A percentile compares a stretch with the other conserved stretches of the same genome.
Conservation (phyloP, 441 rosid genomes). For the Corymbia citriodora region DNA sequence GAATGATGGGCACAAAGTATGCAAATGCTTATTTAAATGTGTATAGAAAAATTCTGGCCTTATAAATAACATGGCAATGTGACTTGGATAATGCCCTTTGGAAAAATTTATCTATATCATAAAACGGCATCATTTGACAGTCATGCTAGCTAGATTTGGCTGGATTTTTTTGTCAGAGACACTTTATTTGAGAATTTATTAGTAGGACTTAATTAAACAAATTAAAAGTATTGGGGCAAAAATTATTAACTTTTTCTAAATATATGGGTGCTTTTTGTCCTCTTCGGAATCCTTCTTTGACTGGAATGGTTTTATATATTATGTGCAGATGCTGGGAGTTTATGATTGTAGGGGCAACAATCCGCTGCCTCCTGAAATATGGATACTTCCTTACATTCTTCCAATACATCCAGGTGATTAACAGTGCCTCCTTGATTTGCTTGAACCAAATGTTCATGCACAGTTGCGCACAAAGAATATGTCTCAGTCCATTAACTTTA, state of each 20-base stretch:
- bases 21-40: neutral
- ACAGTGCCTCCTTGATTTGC: neutral
- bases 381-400: slow-evolving; percentile 54
- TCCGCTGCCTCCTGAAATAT: slow-evolving; percentile 61
- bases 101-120: neutral
- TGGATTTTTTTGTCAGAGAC: neutral
- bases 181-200: neutral
- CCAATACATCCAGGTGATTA: slow-evolving; percentile 60
- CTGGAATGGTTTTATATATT: neutral
- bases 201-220: neutral
- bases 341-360: slow-evolving; percentile 76
- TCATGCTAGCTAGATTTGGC: neutral
- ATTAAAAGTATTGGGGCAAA: too few species aligned
- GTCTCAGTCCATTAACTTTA: neutral
- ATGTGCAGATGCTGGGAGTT: neutral
- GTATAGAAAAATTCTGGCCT: neutral
- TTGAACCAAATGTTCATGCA: neutral
- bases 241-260: neutral
- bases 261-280: neutral
- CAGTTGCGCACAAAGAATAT: neutral
- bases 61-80: neutral
- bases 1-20: neutral
- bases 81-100: neutral
- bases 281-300: neutral
- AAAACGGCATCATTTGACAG: fast-evolving